phyloP scores from a whole-genome alignment of 441 rosid species.

The Erodium texanum region DNA sequence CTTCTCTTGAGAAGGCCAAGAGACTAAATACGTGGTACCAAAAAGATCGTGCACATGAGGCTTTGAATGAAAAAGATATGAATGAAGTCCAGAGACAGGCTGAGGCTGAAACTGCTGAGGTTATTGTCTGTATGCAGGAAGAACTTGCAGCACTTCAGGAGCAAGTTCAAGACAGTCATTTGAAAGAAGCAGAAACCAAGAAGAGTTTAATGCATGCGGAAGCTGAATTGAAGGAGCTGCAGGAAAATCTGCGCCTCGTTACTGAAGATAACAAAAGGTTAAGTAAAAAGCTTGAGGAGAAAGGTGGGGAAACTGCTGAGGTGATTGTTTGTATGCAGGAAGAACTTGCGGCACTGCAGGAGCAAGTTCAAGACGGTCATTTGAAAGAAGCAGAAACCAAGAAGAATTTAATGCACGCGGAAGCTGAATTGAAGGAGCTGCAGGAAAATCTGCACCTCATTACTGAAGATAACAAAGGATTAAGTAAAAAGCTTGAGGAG shows the following conservation, averaged over 20 bases:
- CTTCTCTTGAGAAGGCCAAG: conserved; percentile 86
- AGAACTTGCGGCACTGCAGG: conserved; percentile 81
- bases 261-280: conserved; percentile 55
- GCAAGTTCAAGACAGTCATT: conserved; percentile 58
- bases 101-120: conserved; percentile 95
- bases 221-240: conserved; percentile 48
- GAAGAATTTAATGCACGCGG: conserved; percentile 34
- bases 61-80: conserved; percentile 69
- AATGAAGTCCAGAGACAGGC: conserved; percentile 71
- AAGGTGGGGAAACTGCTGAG: conserved; percentile 76
- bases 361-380: conserved; percentile 60
- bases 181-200: conserved; percentile 54
- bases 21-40: conserved; percentile 60
- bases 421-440: conserved; percentile 47
- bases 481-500: conserved; percentile 38
- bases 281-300: conserved; percentile 44
- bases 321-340: conserved; percentile 90
- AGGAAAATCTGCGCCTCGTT: conserved; percentile 37
- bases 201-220: conserved; percentile 37
- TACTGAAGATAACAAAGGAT: conserved; percentile 50
- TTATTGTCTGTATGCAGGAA: conserved; percentile 86
- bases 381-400: conserved; percentile 54
- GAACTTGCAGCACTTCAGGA: conserved; percentile 82
- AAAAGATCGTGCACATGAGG: conserved; percentile 50
- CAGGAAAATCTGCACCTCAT: conserved; percentile 40